Conservation (phyloP, 805 yeast genomes). For the Hanseniaspora meyeri region DNA sequence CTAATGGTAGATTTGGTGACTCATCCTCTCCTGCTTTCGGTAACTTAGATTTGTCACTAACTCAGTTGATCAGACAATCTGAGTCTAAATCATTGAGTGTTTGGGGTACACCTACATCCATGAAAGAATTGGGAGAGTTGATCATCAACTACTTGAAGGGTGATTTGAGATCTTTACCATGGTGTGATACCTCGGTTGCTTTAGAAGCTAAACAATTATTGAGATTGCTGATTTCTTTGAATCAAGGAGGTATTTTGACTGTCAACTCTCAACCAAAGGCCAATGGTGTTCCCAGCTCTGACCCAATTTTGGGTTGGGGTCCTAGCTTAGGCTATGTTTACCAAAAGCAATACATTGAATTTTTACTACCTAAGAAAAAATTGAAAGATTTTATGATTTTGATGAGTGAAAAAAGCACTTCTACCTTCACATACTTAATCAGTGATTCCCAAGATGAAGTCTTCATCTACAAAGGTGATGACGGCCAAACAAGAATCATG, state of each 20-base stretch:
- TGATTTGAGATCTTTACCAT: slow-evolving; percentile 63
- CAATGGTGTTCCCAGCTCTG: slow-evolving; percentile 62
- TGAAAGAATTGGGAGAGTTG: slow-evolving; percentile 49
- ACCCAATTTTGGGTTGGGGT: slow-evolving; percentile 83
- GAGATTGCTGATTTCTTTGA: slow-evolving; percentile 47
- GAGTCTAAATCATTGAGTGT: slow-evolving; percentile 66
- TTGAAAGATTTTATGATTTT: slow-evolving; percentile 30
- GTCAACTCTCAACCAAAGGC: slow-evolving; percentile 91
- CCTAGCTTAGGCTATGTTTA: slow-evolving; percentile 85
- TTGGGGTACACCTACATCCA: slow-evolving; percentile 71
- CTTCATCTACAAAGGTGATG: slow-evolving; percentile 26
- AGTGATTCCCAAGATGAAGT: slow-evolving; percentile 20
- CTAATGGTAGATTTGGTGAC: slow-evolving; percentile 98
- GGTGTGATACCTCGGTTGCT: slow-evolving; percentile 88
- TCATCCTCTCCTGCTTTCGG: slow-evolving; percentile 96
- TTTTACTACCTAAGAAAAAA: slow-evolving; percentile 51
- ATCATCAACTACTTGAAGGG: slow-evolving; percentile 63
- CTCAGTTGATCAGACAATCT: slow-evolving; percentile 69
- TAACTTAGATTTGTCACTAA: slow-evolving; percentile 70
- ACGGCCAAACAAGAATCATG: slow-evolving; percentile 4
- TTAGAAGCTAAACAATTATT: slow-evolving; percentile 58
- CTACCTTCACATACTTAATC: slow-evolving; percentile 71
- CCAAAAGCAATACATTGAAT: slow-evolving; percentile 87
- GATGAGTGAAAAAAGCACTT: slow-evolving; percentile 38
- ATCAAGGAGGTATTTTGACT: slow-evolving; percentile 58